Percentiles rank a stretch among this genome's conserved stretches.
Evolutionary conservation across 768 basidiomycete genomes (phyloP).

Genomic region (Xerocomus brunneocitrinus): DNA sequence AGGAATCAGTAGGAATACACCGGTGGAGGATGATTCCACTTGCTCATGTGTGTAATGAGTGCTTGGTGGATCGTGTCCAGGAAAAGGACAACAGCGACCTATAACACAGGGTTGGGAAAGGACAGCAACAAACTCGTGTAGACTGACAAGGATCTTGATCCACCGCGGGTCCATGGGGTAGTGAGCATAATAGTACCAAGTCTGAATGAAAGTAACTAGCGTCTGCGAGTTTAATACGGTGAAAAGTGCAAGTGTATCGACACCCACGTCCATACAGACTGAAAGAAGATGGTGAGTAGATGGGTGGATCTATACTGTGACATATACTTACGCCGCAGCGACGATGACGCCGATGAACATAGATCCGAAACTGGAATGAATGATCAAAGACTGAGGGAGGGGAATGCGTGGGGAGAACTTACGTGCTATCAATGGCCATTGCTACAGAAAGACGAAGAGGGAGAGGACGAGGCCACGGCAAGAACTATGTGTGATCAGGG

Average conservation of each 20-base stretch:
- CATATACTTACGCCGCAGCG: slow-evolving; percentile 43
- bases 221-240: neutral
- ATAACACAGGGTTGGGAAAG: neutral
- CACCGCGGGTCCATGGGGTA: slow-evolving; percentile 49
- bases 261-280: slow-evolving; percentile 50
- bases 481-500: neutral
- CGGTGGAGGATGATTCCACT: neutral
- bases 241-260: neutral
- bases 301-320: neutral
- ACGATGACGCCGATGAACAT: slow-evolving; percentile 46
- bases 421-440: slow-evolving; percentile 33
- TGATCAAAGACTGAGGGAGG: neutral
- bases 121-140: neutral
- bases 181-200: slow-evolving; percentile 48
- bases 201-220: slow-evolving; percentile 52
- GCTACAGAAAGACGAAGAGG: neutral
- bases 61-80: slow-evolving; percentile 52
- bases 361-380: slow-evolving; percentile 40
- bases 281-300: slow-evolving; percentile 4
- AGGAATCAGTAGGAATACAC: neutral
- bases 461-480: neutral
- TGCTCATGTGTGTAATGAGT: slow-evolving; percentile 49
- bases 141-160: slow-evolving; percentile 42
- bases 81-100: slow-evolving; percentile 48
- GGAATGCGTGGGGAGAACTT: slow-evolving; percentile 5